phyloP scores from a whole-genome alignment of 371 early-diverging fungal genomes.

The Synchytrium microbalum region DNA sequence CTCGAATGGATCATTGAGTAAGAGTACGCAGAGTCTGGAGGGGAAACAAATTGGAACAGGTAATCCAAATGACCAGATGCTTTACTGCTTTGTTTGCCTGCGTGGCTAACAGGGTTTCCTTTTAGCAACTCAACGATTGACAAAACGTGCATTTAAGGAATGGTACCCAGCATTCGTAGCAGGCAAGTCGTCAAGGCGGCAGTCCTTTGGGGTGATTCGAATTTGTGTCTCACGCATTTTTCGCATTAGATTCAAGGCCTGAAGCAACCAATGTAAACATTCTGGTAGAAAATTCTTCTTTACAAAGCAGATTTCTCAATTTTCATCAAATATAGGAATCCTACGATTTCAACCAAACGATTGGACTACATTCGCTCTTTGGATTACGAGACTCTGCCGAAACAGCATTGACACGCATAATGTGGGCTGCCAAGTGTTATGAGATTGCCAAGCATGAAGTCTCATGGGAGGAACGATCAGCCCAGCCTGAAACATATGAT shows the following conservation, averaged over 20 bases:
- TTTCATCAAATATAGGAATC: background rate
- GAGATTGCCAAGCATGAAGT: slow-evolving; percentile 7
- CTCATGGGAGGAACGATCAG: background rate
- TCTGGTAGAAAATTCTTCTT: too few relatives aligned
- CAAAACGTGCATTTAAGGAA: background rate
- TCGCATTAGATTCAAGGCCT: too few relatives aligned
- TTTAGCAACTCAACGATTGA: background rate
- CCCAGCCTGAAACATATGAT: background rate
- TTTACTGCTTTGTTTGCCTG: too few relatives aligned
- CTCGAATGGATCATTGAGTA: background rate
- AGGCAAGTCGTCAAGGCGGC: background rate
- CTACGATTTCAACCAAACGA: background rate
- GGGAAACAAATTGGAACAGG: background rate
- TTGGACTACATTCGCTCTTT: background rate
- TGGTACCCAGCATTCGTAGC: background rate
- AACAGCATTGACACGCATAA: background rate
- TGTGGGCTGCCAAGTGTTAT: slow-evolving; percentile 6
- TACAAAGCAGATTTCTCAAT: too few relatives aligned
- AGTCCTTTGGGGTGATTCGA: too few relatives aligned
- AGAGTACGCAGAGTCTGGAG: background rate
- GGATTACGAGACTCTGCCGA: background rate
- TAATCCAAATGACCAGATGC: too few relatives aligned
- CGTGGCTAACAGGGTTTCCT: background rate
- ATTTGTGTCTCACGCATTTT: too few relatives aligned
- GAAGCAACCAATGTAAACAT: too few relatives aligned